Conservation (phyloP, 176 grass and related monocot genomes). For the Raddia guianensis region DNA sequence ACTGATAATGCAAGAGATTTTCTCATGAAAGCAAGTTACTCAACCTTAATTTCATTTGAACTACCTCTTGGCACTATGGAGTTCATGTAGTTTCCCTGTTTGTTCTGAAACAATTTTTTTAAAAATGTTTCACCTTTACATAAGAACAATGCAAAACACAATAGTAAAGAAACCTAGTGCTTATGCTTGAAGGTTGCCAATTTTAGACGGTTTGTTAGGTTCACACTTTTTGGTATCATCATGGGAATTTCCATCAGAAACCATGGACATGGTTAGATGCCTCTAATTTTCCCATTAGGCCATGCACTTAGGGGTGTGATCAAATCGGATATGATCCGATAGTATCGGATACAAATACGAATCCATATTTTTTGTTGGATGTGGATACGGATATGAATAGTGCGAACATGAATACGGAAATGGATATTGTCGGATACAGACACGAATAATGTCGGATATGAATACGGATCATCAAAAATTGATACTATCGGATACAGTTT, state of each 20-base stretch:
- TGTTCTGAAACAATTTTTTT: not conserved
- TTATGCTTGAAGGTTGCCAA: not conserved
- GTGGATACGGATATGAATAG: no score
- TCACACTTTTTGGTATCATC: not conserved
- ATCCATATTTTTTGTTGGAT: no score
- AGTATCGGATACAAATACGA: no score
- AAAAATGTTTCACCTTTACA: not conserved
- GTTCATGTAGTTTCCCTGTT: not conserved
- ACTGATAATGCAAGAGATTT: conserved; percentile 76
- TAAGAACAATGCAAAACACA: conserved; percentile 5
- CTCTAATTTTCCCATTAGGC: conserved; percentile 12
- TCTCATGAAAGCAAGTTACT: conserved; percentile 75
- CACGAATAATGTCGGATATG: no score
- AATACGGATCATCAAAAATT: no score
- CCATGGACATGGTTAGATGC: not conserved
- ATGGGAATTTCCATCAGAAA: no score
- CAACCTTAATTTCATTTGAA: conserved; percentile 32
- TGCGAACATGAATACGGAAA: no score
- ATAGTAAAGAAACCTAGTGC: conserved; percentile 3
- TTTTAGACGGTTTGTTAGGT: not conserved
- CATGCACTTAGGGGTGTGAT: not conserved
- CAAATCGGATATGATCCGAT: no score
- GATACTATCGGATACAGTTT: no score
- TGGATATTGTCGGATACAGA: no score
- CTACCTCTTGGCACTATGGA: not conserved